phyloP scores from a whole-genome alignment of 2,329 filamentous ascomycete species.

The Trichoderma polysporum region DNA sequence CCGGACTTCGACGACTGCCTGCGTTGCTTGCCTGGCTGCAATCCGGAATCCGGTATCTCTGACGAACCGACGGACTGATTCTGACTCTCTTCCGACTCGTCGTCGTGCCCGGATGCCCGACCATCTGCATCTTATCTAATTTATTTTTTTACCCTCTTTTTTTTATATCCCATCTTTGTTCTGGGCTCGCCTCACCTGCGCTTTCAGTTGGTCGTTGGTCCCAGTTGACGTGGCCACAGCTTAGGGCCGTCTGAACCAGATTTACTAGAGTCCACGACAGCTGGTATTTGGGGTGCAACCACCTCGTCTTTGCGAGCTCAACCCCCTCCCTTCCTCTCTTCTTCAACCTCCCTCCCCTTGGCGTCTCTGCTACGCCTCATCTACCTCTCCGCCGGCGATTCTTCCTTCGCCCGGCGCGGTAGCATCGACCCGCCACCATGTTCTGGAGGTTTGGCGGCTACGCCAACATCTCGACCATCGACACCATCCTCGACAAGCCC shows the following conservation, averaged over 20 bases:
- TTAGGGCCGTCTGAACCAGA: neutral
- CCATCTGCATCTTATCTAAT: slow-evolving; percentile 11
- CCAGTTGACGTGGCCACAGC: slow-evolving; percentile 5
- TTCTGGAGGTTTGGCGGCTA: slow-evolving; percentile 99
- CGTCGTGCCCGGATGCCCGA: slow-evolving; percentile 18
- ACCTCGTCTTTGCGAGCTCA: neutral
- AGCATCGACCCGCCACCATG: slow-evolving; percentile 64
- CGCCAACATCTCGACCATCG: slow-evolving; percentile 94
- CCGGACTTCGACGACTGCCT: slow-evolving; percentile 14
- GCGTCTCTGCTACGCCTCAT: slow-evolving; percentile 21
- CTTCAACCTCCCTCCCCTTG: neutral
- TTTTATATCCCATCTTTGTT: neutral
- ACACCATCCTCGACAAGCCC: slow-evolving; percentile 94
- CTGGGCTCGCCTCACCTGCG: neutral
- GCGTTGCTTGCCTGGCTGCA: neutral
- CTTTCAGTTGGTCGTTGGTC: neutral
- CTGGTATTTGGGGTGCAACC: slow-evolving; percentile 1
- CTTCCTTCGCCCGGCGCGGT: slow-evolving; percentile 34
- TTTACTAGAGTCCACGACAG: neutral
- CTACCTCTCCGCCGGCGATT: slow-evolving; percentile 33
- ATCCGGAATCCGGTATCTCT: too few relatives aligned
- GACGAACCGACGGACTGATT: slow-evolving; percentile 1
- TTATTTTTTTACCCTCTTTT: neutral
- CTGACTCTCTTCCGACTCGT: slow-evolving; percentile 19
- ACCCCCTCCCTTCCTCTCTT: neutral